A percentile compares a stretch with the other conserved stretches of the same genome.
phyloP scores from a whole-genome alignment of 306 rosid species.

The Ziziphus jujuba region DNA sequence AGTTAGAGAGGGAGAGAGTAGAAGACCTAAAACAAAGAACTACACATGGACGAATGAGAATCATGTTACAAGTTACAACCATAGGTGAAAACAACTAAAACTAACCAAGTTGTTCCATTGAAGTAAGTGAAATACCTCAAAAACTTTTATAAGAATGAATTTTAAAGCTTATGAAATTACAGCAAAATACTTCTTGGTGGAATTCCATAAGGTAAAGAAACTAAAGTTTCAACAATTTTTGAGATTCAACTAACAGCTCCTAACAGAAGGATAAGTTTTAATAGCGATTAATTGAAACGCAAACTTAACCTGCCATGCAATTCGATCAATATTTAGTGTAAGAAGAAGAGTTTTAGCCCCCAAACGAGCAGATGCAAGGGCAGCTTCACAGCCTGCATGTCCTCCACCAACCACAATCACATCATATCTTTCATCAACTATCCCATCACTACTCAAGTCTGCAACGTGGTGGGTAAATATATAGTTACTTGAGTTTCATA shows the following conservation, averaged over 20 bases:
- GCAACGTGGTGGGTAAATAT: constrained; percentile 21
- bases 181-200: neutral
- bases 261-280: neutral
- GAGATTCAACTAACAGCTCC: neutral
- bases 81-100: neutral
- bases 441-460: constrained; percentile 43
- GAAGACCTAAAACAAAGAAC: too few relatives aligned
- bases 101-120: neutral
- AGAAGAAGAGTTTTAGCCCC: constrained; percentile 94
- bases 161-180: neutral
- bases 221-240: neutral
- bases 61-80: constrained; percentile 2
- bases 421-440: constrained; percentile 64
- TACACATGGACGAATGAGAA: too few relatives aligned
- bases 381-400: constrained; percentile 97
- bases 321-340: constrained; percentile 81
- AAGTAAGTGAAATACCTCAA: neutral
- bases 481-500: neutral
- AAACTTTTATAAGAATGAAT: neutral
- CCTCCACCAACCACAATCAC: constrained; percentile 99
- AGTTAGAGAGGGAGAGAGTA: too few relatives aligned
- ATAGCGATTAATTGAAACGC: neutral
- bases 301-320: constrained; percentile 92
- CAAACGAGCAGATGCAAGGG: constrained; percentile 80
- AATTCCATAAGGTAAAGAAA: neutral